Percentiles rank a stretch among this genome's conserved stretches.
Evolutionary conservation across 2,329 filamentous ascomycete genomes (phyloP).

Genomic region (Clathrospora elynae): DNA sequence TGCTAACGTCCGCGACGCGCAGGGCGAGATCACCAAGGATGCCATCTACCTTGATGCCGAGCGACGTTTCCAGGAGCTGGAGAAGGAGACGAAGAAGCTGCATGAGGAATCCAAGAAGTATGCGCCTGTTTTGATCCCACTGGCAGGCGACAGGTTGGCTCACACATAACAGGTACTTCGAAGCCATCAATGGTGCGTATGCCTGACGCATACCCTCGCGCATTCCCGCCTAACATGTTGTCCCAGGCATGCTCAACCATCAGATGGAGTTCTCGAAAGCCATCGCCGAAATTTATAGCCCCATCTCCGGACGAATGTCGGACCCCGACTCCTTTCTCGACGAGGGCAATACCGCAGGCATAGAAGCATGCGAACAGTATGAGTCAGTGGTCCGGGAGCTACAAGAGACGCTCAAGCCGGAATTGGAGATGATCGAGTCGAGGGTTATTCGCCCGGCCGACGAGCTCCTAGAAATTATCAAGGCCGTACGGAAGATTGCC

Average conservation of each 20-base stretch:
- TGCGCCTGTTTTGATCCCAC: conserved; percentile 13
- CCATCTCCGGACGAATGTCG: conserved; percentile 93
- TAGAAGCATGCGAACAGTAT: conserved; percentile 95
- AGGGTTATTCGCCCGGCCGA: conserved; percentile 90
- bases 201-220: background rate
- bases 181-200: conserved; percentile 81
- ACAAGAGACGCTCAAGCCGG: conserved; percentile 83
- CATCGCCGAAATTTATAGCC: conserved; percentile 96
- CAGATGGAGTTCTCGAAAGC: conserved; percentile 98
- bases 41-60: conserved; percentile 93
- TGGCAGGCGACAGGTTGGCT: conserved; percentile 14
- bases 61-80: conserved; percentile 89
- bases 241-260: conserved; percentile 82
- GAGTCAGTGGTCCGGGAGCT: conserved; percentile 88
- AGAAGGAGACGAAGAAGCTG: conserved; percentile 93
- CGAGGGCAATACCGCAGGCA: conserved; percentile 90
- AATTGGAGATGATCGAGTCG: conserved; percentile 96
- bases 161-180: conserved; percentile 69
- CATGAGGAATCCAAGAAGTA: conserved; percentile 93
- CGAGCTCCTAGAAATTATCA: conserved; percentile 92
- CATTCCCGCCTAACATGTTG: conserved; percentile 22
- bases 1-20: conserved; percentile 27
- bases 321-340: conserved; percentile 82
- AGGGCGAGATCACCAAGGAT: conserved; percentile 92
- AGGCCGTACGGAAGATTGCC: conserved; percentile 86